Percentiles rank a stretch among this genome's conserved stretches.
phyloP scores from a whole-genome alignment of 23 red algal species.

The Gracilariopsis chorda region DNA sequence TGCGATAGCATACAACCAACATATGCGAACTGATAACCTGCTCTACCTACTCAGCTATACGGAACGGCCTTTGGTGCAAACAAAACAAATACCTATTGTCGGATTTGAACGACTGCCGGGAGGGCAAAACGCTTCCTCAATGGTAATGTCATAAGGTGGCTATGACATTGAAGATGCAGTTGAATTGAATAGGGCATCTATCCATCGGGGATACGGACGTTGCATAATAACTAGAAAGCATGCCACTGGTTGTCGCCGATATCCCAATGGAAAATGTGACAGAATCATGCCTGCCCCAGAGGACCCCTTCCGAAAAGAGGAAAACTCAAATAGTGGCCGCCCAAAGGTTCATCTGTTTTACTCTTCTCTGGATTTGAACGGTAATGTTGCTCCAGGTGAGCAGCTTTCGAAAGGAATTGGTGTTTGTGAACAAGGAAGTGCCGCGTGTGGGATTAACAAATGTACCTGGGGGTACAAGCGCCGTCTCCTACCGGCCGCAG shows the following conservation, averaged over 20 bases:
- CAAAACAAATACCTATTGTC: constrained; percentile 59
- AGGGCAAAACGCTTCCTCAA: constrained; percentile 91
- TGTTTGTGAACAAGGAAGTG: constrained; percentile 89
- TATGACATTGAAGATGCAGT: constrained; percentile 99
- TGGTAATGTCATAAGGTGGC: constrained; percentile 91
- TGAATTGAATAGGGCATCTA: constrained; percentile 83
- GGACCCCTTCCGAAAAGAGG: background rate
- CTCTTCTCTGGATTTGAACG: constrained; percentile 64
- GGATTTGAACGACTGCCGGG: constrained; percentile 86
- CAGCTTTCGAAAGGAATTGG: constrained; percentile 45
- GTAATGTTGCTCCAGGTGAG: constrained; percentile 69
- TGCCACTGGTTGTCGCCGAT: constrained; percentile 39
- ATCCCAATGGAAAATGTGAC: constrained; percentile 70
- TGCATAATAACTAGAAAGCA: constrained; percentile 90
- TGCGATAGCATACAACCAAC: constrained; percentile 93
- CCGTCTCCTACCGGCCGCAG: constrained; percentile 36
- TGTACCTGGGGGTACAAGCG: background rate
- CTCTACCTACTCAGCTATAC: constrained; percentile 89
- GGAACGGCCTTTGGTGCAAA: constrained; percentile 83
- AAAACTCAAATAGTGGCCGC: background rate
- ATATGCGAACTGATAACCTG: constrained; percentile 85
- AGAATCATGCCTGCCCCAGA: constrained; percentile 52
- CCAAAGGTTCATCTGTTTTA: background rate
- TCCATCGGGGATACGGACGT: constrained; percentile 93
- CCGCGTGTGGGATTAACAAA: background rate